These are phyloP conservation scores for Biscogniauxia sp. DNA, from an alignment of 2,329 filamentous ascomycete genomes.

Conservation along the genomic window DNA sequence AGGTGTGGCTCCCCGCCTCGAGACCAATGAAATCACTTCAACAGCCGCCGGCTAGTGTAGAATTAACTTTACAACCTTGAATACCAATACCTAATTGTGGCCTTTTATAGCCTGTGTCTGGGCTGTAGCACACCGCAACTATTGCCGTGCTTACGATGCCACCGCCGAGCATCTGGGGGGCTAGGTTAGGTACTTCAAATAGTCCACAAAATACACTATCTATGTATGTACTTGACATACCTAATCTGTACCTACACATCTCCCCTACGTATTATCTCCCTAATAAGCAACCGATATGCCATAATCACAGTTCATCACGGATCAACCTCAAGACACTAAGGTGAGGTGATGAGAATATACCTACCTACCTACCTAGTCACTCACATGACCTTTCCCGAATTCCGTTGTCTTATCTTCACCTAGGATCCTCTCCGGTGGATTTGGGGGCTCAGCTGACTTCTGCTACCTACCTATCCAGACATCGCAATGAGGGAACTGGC, in stretches of 20 bases:
- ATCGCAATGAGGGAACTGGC: background rate
- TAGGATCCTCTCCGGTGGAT: too few relatives aligned
- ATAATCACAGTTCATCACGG: constrained; percentile 1
- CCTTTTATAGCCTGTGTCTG: background rate
- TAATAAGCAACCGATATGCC: background rate
- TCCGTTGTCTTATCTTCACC: background rate
- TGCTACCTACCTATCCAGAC: too few relatives aligned
- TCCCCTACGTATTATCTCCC: too few relatives aligned
- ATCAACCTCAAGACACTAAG: constrained; percentile 15
- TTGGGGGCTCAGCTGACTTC: background rate
- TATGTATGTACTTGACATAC: too few relatives aligned
- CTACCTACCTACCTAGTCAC: too few relatives aligned
- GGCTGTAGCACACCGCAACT: background rate
- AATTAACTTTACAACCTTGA: too few relatives aligned
- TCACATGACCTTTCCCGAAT: background rate
- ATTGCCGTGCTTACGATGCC: background rate
- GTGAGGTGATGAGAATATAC: constrained; percentile 10
- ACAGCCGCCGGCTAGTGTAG: background rate
- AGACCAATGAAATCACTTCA: background rate
- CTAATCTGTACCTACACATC: too few relatives aligned
- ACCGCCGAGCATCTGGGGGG: background rate
- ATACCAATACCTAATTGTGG: background rate
- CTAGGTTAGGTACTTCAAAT: background rate
- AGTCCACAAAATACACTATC: background rate
- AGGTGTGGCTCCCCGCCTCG: background rate